Evolutionary conservation across 192 early-diverging fungal species (phyloP).

Genomic region (Rhizophagus prolifer): DNA sequence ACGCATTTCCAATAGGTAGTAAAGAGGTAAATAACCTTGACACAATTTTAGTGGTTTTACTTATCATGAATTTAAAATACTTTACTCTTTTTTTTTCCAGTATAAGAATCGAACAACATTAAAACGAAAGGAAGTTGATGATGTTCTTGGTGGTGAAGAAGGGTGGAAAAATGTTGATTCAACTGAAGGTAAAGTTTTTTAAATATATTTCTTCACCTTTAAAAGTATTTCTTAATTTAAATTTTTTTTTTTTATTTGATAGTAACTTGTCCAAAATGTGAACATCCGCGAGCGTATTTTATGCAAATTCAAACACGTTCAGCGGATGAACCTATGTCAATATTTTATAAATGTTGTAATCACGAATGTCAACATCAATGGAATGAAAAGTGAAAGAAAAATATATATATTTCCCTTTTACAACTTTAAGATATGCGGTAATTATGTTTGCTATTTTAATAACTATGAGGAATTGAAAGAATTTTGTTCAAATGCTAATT

Average conservation of each 20-base stretch:
- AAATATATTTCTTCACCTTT: background rate
- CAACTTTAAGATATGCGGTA: too few relatives aligned
- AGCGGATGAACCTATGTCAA: conserved; percentile 94
- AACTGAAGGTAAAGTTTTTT: conserved; percentile 50
- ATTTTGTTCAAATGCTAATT: background rate
- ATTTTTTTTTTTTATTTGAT: conserved; percentile 1
- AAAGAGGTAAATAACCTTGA: conserved; percentile 32
- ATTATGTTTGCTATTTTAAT: too few relatives aligned
- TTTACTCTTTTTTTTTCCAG: background rate
- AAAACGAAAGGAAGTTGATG: conserved; percentile 85
- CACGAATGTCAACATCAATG: conserved; percentile 66
- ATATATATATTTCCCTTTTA: too few relatives aligned
- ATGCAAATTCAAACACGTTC: conserved; percentile 92
- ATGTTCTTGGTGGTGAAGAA: conserved; percentile 90
- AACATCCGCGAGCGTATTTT: conserved; percentile 71
- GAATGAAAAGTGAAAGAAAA: conserved; percentile 57
- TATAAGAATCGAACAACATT: conserved; percentile 48
- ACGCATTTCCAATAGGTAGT: conserved; percentile 69
- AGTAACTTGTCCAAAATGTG: conserved; percentile 68
- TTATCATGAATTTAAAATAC: too few relatives aligned
- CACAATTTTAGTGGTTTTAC: background rate
- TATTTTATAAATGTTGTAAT: conserved; percentile 85
- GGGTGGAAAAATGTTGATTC: conserved; percentile 84
- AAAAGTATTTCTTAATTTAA: background rate
- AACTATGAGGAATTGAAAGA: background rate